Percentiles rank a stretch among this genome's conserved stretches.
Conservation (phyloP, 495 filamentous ascomycete genomes). For the Cladorrhinum samala region DNA sequence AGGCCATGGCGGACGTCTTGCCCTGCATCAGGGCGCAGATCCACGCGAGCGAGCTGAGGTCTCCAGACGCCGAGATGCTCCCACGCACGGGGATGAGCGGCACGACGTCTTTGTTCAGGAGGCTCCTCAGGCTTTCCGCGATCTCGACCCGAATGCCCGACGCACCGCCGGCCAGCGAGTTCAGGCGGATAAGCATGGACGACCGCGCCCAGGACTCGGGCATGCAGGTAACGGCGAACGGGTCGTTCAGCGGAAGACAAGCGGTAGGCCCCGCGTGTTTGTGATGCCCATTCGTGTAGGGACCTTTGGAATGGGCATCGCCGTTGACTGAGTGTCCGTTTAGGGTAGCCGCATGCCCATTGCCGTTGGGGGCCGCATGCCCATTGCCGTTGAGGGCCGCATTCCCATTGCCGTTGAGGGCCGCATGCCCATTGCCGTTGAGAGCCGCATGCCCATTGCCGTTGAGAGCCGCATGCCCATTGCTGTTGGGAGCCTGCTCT, state of each 20-base stretch:
- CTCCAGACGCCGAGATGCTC: slow-evolving; percentile 63
- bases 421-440: not conserved
- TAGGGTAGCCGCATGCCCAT: too few relatives aligned
- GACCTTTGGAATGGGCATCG: not conserved
- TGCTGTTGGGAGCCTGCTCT: slow-evolving; percentile 2
- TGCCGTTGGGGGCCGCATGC: not conserved
- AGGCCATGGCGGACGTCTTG: slow-evolving; percentile 45
- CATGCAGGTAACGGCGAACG: slow-evolving; percentile 33
- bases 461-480: too few relatives aligned
- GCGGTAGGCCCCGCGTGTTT: slow-evolving; percentile 10
- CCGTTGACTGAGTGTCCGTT: too few relatives aligned
- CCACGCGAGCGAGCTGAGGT: slow-evolving; percentile 57
- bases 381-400: too few relatives aligned
- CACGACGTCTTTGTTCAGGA: slow-evolving; percentile 44
- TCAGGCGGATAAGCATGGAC: slow-evolving; percentile 52
- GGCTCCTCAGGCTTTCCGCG: slow-evolving; percentile 39
- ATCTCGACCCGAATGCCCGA: slow-evolving; percentile 48
- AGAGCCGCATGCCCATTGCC: not conserved
- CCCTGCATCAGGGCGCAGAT: slow-evolving; percentile 54
- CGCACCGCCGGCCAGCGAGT: slow-evolving; percentile 51
- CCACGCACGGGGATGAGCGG: slow-evolving; percentile 57
- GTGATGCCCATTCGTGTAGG: slow-evolving; percentile 4
- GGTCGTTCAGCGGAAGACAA: slow-evolving; percentile 12
- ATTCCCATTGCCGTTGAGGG: slow-evolving; percentile 2
- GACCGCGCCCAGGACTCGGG: slow-evolving; percentile 47